Evolutionary conservation across 192 early-diverging fungal species (phyloP), one percentile per base, ranked within the genome.

Genomic region (Podochytrium sp.): DNA sequence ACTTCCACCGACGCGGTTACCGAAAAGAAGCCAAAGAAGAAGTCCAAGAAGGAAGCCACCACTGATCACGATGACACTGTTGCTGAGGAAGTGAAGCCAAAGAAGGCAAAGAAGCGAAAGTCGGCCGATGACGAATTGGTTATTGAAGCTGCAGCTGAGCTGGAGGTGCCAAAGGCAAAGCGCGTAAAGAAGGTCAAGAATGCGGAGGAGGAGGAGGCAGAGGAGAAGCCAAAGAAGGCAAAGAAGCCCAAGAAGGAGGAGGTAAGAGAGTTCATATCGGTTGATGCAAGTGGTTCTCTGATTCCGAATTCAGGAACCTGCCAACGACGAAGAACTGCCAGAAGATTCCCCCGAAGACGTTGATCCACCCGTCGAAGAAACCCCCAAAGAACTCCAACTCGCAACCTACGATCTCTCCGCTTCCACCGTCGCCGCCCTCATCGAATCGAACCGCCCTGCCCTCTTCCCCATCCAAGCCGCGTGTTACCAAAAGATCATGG

Each of bases 381-480:
- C 75, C 20, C 84, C 81, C 25, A 61, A 71, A 64, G 65, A 81
- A 23, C 71, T 84, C 7, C 74, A 65, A 5, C 69, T 84, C 30
- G 38, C 58, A 5, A 41, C 41, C 6, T 74, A 80, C 61, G 59
- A 76, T 50, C 69, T 86, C 5, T 73, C 77, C 1, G 79, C 83
- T 30, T 78, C 87, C 20, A 96, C 94, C 27, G 69, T 93, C 53
- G 80, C 81, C 38, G 87, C 90, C 1, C 87, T 98, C 39, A 76
- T 79, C n/a, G 75, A 66, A 2, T 89, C 92, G 42, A 93, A 92
- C 39, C 91, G 97, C 63, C 87, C 86, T 27, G 81, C 90, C 4
- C 85, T 98, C 25, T 98, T 98, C 79, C 95, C 95, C 12, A 98
- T 98, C 53, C 96, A 98, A 80, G 94, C 95, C 34, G 93, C 91